Evolutionary conservation across 345 rosid species (phyloP).

Genomic region (Gossypium bickii): DNA sequence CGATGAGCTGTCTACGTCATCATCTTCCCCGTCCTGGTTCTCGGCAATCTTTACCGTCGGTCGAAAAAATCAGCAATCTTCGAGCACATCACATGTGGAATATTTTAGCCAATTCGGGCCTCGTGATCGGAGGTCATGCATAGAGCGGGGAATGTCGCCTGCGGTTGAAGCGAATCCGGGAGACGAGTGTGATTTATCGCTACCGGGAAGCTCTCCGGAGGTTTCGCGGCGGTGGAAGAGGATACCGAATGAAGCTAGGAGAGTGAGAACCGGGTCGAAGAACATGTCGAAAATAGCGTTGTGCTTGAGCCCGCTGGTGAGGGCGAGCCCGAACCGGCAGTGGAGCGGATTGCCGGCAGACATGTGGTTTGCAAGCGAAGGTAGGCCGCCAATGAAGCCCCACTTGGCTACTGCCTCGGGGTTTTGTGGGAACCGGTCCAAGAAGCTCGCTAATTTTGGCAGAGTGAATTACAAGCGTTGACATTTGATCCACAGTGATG

Average conservation of each 20-base stretch:
- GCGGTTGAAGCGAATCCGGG: slow-evolving; percentile 30
- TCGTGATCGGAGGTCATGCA: slow-evolving; percentile 26
- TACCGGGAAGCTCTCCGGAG: slow-evolving; percentile 39
- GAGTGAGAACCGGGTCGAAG: slow-evolving; percentile 30
- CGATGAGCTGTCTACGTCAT: slow-evolving; percentile 32
- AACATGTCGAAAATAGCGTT: slow-evolving; percentile 57
- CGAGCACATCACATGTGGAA: slow-evolving; percentile 23
- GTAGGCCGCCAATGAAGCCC: slow-evolving; percentile 49
- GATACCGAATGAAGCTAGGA: slow-evolving; percentile 30
- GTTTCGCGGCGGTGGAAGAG: slow-evolving; percentile 40
- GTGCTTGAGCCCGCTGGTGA: slow-evolving; percentile 85
- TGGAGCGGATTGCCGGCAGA: slow-evolving; percentile 54
- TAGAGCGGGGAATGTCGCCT: slow-evolving; percentile 84
- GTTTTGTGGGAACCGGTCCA: slow-evolving; percentile 67
- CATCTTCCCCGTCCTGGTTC: slow-evolving; percentile 58
- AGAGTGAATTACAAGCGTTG: slow-evolving; percentile 42
- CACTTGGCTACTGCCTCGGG: slow-evolving; percentile 70
- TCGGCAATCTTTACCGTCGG: slow-evolving; percentile 38
- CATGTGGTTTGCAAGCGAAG: slow-evolving; percentile 40
- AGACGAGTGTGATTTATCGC: slow-evolving; percentile 34
- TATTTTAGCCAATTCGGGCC: slow-evolving; percentile 27
- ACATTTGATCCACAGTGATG: neutral
- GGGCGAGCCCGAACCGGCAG: slow-evolving; percentile 73
- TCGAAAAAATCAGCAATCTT: slow-evolving; percentile 42
- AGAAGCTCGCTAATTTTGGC: slow-evolving; percentile 89